A percentile compares a stretch with the other conserved stretches of the same genome.
phyloP scores from a whole-genome alignment of 257 asterid species.

The Thymus quinquecostatus region DNA sequence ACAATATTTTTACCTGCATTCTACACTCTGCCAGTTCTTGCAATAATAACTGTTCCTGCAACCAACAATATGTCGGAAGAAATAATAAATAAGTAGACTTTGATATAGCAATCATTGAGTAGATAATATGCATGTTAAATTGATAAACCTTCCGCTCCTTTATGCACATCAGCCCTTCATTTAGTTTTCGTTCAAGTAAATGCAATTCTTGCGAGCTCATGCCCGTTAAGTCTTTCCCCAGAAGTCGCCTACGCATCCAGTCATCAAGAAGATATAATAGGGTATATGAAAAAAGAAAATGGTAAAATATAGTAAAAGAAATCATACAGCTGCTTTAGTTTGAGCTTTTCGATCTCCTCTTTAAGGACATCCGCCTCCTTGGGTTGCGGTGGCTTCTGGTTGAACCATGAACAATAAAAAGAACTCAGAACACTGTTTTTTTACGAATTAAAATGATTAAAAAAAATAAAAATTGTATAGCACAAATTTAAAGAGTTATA shows the following conservation, averaged over 20 bases:
- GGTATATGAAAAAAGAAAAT: not conserved
- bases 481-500: constrained; percentile 1
- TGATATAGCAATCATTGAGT: not conserved
- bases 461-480: not conserved
- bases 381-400: constrained; percentile 47
- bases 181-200: constrained; percentile 61
- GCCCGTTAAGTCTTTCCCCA: constrained; percentile 66
- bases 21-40: constrained; percentile 55
- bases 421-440: not conserved
- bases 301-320: constrained; percentile 22
- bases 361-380: constrained; percentile 55
- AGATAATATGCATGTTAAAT: constrained; percentile 20
- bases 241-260: constrained; percentile 51
- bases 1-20: constrained; percentile 40
- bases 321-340: constrained; percentile 57
- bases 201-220: constrained; percentile 56
- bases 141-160: constrained; percentile 70
- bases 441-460: not conserved
- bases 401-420: not conserved
- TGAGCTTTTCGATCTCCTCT: constrained; percentile 62
- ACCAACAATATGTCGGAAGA: constrained; percentile 9
- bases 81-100: not conserved
- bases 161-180: constrained; percentile 55
- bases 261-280: not conserved
- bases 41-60: constrained; percentile 56